Evolutionary conservation across 225 moss, liverwort and hornwort species (phyloP).

Genomic region (Sphagnum contortum): DNA sequence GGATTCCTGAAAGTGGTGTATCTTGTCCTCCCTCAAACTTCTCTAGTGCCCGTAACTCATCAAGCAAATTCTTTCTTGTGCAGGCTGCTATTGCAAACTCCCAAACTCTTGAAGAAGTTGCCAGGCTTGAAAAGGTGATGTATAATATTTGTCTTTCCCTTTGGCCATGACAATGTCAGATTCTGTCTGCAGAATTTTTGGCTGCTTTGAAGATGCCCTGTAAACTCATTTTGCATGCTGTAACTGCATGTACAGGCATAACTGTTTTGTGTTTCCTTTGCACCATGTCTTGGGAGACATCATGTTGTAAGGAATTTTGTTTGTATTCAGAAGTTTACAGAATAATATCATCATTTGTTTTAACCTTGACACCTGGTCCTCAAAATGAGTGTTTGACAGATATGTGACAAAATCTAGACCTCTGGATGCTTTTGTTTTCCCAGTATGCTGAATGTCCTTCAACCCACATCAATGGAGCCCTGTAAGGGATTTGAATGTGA

Average conservation of each 20-base stretch:
- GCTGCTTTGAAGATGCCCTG: not conserved
- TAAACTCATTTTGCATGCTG: not conserved
- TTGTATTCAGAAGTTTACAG: too few relatives aligned
- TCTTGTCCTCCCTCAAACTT: too few relatives aligned
- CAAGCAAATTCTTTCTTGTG: slow-evolving; percentile 5
- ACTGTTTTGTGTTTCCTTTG: not conserved
- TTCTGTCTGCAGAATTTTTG: too few relatives aligned
- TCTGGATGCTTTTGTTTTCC: not conserved
- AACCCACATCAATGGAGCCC: not conserved
- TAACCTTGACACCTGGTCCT: not conserved
- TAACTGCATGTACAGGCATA: not conserved
- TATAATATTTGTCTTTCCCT: not conserved
- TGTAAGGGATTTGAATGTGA: not conserved
- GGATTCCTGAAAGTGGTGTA: too few relatives aligned
- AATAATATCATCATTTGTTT: too few relatives aligned
- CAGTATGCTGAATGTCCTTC: too few relatives aligned
- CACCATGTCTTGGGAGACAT: too few relatives aligned
- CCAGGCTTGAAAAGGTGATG: slow-evolving; percentile 89
- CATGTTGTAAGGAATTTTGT: too few relatives aligned
- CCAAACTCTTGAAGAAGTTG: slow-evolving; percentile 94
- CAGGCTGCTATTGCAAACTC: slow-evolving; percentile 98
- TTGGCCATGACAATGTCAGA: not conserved
- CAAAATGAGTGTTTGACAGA: not conserved
- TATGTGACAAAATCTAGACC: not conserved
- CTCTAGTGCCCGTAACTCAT: too few relatives aligned